phyloP scores from a whole-genome alignment of 352 stramenopile species.

The Phytophthora nicotianae region DNA sequence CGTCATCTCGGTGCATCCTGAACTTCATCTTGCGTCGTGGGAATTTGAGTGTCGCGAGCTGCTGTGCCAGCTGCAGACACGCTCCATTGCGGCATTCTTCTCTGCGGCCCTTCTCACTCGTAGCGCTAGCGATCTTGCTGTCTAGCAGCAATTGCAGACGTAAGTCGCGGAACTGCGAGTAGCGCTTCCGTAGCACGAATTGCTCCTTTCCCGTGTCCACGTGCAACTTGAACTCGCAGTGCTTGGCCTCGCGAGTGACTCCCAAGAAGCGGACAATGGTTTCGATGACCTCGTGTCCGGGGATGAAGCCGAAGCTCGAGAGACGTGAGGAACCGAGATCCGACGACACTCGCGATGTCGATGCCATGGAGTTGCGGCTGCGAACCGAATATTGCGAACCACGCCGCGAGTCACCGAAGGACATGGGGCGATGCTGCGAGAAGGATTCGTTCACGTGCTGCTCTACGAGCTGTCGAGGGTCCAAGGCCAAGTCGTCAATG shows the following conservation, averaged over 20 bases:
- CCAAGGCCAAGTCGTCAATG: slow-evolving; percentile 15
- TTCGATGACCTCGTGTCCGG: slow-evolving; percentile 43
- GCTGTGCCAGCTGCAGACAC: slow-evolving; percentile 41
- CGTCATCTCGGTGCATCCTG: slow-evolving; percentile 26
- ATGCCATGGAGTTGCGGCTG: slow-evolving; percentile 14
- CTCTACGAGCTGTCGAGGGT: slow-evolving; percentile 23
- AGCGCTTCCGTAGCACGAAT: slow-evolving; percentile 70
- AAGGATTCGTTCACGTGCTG: slow-evolving; percentile 24
- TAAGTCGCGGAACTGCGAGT: slow-evolving; percentile 73
- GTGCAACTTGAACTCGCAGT: slow-evolving; percentile 64
- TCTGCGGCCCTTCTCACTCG: slow-evolving; percentile 14
- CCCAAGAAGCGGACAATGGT: slow-evolving; percentile 52
- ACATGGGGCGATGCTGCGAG: slow-evolving; percentile 3
- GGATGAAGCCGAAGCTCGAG: slow-evolving; percentile 30
- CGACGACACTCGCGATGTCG: slow-evolving; percentile 16
- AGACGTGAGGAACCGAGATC: slow-evolving; percentile 11
- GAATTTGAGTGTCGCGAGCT: slow-evolving; percentile 62
- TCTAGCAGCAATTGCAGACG: slow-evolving; percentile 50
- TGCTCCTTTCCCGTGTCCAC: slow-evolving; percentile 57
- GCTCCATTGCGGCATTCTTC: slow-evolving; percentile 46
- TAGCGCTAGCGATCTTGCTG: neutral
- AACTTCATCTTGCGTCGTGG: slow-evolving; percentile 46
- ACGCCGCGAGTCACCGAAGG: slow-evolving; percentile 26
- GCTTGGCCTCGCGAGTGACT: slow-evolving; percentile 38
- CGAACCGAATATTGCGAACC: slow-evolving; percentile 11